These are phyloP conservation scores for Xylariaceae sp. DNA, from an alignment of 2,329 filamentous ascomycete species.

Conservation along the genomic window DNA sequence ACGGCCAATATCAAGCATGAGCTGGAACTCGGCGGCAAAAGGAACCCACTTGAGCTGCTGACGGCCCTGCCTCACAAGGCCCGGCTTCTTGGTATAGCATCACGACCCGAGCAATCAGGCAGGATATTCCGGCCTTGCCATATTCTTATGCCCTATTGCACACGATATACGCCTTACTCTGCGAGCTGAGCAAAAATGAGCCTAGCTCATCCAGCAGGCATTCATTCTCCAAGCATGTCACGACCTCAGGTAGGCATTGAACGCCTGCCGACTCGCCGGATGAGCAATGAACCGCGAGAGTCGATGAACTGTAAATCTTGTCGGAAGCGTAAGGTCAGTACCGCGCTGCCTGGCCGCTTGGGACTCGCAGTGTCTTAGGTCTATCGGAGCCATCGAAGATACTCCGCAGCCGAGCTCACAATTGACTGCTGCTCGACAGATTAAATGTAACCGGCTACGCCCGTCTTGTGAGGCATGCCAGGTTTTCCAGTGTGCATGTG, in stretches of 20 bases:
- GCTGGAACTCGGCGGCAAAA: conserved; percentile 1
- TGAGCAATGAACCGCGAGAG: conserved; percentile 69
- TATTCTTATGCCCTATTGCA: background rate
- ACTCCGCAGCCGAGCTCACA: conserved; percentile 22
- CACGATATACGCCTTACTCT: conserved; percentile 36
- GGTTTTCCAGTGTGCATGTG: conserved; percentile 81
- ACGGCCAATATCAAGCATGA: conserved; percentile 15
- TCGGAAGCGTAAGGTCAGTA: conserved; percentile 77
- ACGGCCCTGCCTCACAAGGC: conserved; percentile 8
- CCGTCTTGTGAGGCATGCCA: conserved; percentile 86
- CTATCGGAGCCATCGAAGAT: background rate
- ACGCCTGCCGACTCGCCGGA: conserved; percentile 65
- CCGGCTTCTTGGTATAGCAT: conserved; percentile 1
- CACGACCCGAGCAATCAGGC: background rate
- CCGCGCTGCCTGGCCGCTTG: conserved; percentile 8
- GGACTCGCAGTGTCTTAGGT: conserved; percentile 1
- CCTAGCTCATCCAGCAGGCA: conserved; percentile 40
- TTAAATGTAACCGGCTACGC: conserved; percentile 84
- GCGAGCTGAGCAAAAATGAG: conserved; percentile 40
- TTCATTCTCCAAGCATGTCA: conserved; percentile 56
- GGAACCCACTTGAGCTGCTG: conserved; percentile 7
- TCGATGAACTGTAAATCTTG: conserved; percentile 97
- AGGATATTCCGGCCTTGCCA: background rate
- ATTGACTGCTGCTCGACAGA: conserved; percentile 47
- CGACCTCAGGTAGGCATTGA: conserved; percentile 78